Percentiles rank a stretch among this genome's conserved stretches.
Evolutionary conservation across 805 yeast genomes (phyloP).

Genomic region (Myxozyma mucilagina): DNA sequence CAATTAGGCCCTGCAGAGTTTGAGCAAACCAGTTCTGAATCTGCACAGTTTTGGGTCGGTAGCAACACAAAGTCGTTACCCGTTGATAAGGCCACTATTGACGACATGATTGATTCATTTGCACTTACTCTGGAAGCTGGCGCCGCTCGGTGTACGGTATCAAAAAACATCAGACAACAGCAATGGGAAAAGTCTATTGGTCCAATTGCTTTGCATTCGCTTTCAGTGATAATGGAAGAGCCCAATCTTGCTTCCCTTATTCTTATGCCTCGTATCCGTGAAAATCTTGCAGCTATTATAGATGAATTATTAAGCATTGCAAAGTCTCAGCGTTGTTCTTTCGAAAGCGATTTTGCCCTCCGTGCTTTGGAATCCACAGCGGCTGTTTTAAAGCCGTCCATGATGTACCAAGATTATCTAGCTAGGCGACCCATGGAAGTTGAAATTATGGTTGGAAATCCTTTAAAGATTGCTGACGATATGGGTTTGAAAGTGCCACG

Average conservation of each 20-base stretch:
- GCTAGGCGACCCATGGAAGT: conserved; percentile 59
- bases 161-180: conserved; percentile 31
- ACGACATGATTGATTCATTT: conserved; percentile 31
- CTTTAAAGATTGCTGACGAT: conserved; percentile 53
- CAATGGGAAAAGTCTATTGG: conserved; percentile 33
- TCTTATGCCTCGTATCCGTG: conserved; percentile 14
- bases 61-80: conserved; percentile 2
- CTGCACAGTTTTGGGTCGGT: conserved; percentile 28
- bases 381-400: conserved; percentile 22
- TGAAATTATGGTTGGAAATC: conserved; percentile 71
- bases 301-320: conserved; percentile 28
- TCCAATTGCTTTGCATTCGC: conserved; percentile 30
- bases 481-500: conserved; percentile 58
- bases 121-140: conserved; percentile 33
- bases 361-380: conserved; percentile 6
- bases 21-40: conserved; percentile 19
- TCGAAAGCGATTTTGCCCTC: conserved; percentile 12
- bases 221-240: conserved; percentile 32
- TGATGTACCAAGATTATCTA: conserved; percentile 30
- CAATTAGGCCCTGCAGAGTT: conserved; percentile 33
- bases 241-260: conserved; percentile 24
- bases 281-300: conserved; percentile 15
- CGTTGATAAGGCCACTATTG: conserved; percentile 17
- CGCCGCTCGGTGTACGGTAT: conserved; percentile 21
- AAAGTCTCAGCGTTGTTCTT: conserved; percentile 16